Base-by-base conservation (phyloP, 495 filamentous ascomycete species). In the Penicillium herquei region DNA sequence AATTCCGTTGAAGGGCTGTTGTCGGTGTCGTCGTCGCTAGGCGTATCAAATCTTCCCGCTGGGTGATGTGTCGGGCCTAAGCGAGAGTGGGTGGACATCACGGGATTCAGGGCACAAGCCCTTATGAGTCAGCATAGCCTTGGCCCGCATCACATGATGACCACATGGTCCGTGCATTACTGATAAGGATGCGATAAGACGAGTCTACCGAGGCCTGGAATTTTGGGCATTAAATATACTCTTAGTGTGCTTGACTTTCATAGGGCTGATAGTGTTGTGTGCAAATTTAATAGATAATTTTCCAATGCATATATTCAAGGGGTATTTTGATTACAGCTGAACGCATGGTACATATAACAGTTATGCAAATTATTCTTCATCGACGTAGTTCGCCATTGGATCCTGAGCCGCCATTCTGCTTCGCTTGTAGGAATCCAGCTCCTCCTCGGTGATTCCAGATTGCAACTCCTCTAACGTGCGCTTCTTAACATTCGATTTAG, bases 381-480 rank as follows among this genome's bases (percentile, higher is more conserved):
- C 81, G 14, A 91, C 69, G 55, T 90, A 85, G 5, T 81, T 81
- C 8, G 90, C 88, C 92, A 96, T 96, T 2, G 92, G 92, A 75
- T 96, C 92, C 50, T 89, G 81, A 3, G 84, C 82, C 17, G 80
- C 78, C 44, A 83, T 75, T 57, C 84, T 78, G 59, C 89, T 90
- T 57, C 82, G 78, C 59, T 89, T 85, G 69, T 92, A 96, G 26
- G 82, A 83, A 51, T 96, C 91, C 68, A 95, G 77, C 52, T 95
- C 91, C 30, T 88, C 88, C 63, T 95, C 90, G 2, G 83, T 84
- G 34, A 93, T 78, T 3, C 87, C 89, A 4, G 71, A 62, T 55
- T 85, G 82, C 74, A 93, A 83, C 59, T 95, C 89, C 49, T 85
- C 80, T 44, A 89, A 61, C 3, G 87, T 88, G 37, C 90, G 76